Percentiles rank a stretch among this genome's conserved stretches.
Conservation (phyloP, 78 protist genomes). For the Polysphondylium violaceum region DNA sequence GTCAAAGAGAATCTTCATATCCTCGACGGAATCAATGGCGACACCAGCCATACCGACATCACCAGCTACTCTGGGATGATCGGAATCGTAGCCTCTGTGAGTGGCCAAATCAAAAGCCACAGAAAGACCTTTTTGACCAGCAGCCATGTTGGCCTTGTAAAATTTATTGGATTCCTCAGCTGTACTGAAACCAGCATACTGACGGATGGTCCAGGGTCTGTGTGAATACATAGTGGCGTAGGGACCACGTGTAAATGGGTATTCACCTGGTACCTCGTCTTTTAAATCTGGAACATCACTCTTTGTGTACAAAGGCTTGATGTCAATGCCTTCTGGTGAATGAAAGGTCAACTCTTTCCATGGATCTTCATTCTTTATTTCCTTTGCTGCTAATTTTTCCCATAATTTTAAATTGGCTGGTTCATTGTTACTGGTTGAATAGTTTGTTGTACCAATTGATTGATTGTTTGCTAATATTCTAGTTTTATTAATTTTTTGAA, state of each 20-base stretch:
- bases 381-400: constrained; percentile 86
- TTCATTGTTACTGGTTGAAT: too few relatives aligned
- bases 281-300: constrained; percentile 26
- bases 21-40: constrained; percentile 97
- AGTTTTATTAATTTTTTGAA: too few relatives aligned
- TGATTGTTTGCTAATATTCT: too few relatives aligned
- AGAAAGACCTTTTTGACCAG: constrained; percentile 96
- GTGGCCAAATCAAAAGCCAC: constrained; percentile 99
- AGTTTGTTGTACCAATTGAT: too few relatives aligned
- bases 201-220: constrained; percentile 98
- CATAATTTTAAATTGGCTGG: too few relatives aligned
- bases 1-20: constrained; percentile 92
- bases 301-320: constrained; percentile 90
- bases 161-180: constrained; percentile 98
- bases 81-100: constrained; percentile 98
- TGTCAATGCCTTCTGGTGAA: constrained; percentile 76
- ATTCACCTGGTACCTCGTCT: constrained; percentile 89
- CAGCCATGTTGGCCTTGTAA: constrained; percentile 89
- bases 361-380: constrained; percentile 76
- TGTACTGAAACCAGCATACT: constrained; percentile 96
- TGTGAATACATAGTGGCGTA: constrained; percentile 97
- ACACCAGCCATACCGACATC: constrained; percentile 99
- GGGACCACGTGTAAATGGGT: constrained; percentile 98
- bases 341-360: constrained; percentile 39
- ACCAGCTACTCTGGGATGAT: constrained; percentile 95